Evolutionary conservation across 768 basidiomycete genomes (phyloP).

Genomic region (Leccinum ochraceum): DNA sequence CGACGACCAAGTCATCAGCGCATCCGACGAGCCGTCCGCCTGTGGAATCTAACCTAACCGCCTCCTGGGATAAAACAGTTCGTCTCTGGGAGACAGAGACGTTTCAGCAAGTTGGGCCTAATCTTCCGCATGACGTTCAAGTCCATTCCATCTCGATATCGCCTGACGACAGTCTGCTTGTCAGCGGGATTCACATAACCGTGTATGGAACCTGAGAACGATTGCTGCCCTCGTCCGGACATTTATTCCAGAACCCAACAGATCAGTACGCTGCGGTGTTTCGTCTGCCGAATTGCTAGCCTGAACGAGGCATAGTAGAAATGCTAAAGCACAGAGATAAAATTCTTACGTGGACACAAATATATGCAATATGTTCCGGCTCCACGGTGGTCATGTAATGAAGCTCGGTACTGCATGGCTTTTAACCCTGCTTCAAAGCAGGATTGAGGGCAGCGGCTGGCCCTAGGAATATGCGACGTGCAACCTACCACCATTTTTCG

Average conservation of each 20-base stretch:
- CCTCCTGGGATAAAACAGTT: slow-evolving; percentile 30
- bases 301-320: neutral
- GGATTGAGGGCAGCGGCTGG: too few relatives aligned
- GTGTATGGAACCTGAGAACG: slow-evolving; percentile 18
- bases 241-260: slow-evolving; percentile 14
- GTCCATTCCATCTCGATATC: slow-evolving; percentile 21
- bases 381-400: too few relatives aligned
- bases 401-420: too few relatives aligned
- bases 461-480: too few relatives aligned
- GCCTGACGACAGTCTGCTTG: slow-evolving; percentile 14
- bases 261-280: slow-evolving; percentile 9
- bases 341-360: too few relatives aligned
- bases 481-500: too few relatives aligned
- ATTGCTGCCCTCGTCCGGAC: slow-evolving; percentile 15
- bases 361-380: too few relatives aligned
- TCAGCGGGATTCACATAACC: slow-evolving; percentile 18
- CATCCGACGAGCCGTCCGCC: too few relatives aligned
- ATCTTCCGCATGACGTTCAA: slow-evolving; percentile 13
- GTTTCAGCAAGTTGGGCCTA: slow-evolving; percentile 18
- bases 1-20: too few relatives aligned
- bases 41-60: slow-evolving; percentile 12
- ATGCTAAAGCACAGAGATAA: too few relatives aligned
- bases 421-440: too few relatives aligned
- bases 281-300: too few relatives aligned
- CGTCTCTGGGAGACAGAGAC: slow-evolving; percentile 29